These are phyloP conservation scores for Eutrema japonicum DNA, from an alignment of 345 rosid species.

Conservation along the genomic window DNA sequence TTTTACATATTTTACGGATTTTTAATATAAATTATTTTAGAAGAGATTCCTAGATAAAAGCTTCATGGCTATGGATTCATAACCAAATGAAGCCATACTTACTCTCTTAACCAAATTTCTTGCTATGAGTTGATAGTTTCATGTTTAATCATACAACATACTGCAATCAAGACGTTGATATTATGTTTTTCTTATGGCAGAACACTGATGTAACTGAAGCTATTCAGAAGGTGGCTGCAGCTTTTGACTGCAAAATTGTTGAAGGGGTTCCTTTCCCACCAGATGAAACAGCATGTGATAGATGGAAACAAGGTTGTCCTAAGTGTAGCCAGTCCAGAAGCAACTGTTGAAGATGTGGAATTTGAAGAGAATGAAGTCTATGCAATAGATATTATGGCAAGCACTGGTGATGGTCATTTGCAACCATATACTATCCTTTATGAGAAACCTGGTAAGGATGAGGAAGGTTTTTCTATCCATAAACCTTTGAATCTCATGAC, in stretches of 20 bases:
- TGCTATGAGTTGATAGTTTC: not conserved
- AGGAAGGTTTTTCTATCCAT: not conserved
- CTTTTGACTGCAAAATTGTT: conserved; percentile 95
- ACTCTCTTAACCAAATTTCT: not conserved
- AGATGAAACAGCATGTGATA: conserved; percentile 83
- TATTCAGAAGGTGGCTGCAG: conserved; percentile 91
- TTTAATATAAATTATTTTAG: no score
- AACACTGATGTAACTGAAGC: conserved; percentile 95
- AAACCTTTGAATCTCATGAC: not conserved
- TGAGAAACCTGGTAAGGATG: conserved; percentile 80
- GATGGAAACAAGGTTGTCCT: conserved; percentile 88
- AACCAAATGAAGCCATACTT: conserved; percentile 15
- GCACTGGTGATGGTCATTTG: conserved; percentile 94
- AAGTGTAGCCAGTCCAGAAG: conserved; percentile 73
- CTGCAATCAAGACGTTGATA: conserved; percentile 9
- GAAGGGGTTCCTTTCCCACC: conserved; percentile 99
- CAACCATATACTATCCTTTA: conserved; percentile 97
- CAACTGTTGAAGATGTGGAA: conserved; percentile 91
- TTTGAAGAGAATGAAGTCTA: conserved; percentile 98
- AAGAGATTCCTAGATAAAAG: no score
- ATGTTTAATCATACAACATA: conserved; percentile 3
- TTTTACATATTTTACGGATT: no score
- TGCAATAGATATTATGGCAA: conserved; percentile 83
- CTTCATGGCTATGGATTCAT: conserved; percentile 14
- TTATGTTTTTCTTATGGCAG: conserved; percentile 49